Evolutionary conservation across 805 yeast genomes (phyloP).

Genomic region (Ogataea trehalophila): DNA sequence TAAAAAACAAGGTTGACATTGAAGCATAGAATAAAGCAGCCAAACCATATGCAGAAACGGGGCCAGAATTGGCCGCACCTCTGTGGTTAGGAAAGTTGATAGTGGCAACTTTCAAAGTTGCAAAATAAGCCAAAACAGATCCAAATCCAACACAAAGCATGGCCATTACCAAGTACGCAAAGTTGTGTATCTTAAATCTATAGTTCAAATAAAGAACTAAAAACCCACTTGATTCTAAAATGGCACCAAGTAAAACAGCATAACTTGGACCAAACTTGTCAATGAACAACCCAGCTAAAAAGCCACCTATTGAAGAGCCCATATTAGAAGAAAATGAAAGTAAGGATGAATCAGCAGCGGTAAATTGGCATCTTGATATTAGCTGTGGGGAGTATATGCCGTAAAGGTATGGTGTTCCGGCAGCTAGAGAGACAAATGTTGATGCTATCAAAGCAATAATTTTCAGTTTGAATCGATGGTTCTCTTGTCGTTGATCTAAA

Average conservation of each 20-base stretch:
- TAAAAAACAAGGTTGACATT: conserved; percentile 48
- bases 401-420: conserved; percentile 73
- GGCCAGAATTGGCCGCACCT: conserved; percentile 66
- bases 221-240: conserved; percentile 52
- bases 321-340: conserved; percentile 57
- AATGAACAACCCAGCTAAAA: conserved; percentile 65
- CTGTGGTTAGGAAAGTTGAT: conserved; percentile 66
- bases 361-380: conserved; percentile 48
- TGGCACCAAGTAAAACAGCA: conserved; percentile 52
- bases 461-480: conserved; percentile 2
- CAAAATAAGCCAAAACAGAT: conserved; percentile 54
- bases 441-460: conserved; percentile 17
- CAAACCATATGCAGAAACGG: conserved; percentile 65
- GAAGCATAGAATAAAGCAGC: conserved; percentile 63
- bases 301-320: conserved; percentile 67
- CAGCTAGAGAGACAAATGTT: conserved; percentile 52
- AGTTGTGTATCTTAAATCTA: conserved; percentile 32
- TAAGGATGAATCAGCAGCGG: conserved; percentile 58
- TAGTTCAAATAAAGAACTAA: conserved; percentile 45
- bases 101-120: conserved; percentile 53
- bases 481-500: background rate
- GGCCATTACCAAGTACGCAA: conserved; percentile 41
- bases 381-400: conserved; percentile 77
- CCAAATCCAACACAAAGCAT: conserved; percentile 60
- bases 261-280: conserved; percentile 54